Evolutionary conservation across 2,329 filamentous ascomycete genomes (phyloP).

Genomic region (Pseudogymnoascus sp.): DNA sequence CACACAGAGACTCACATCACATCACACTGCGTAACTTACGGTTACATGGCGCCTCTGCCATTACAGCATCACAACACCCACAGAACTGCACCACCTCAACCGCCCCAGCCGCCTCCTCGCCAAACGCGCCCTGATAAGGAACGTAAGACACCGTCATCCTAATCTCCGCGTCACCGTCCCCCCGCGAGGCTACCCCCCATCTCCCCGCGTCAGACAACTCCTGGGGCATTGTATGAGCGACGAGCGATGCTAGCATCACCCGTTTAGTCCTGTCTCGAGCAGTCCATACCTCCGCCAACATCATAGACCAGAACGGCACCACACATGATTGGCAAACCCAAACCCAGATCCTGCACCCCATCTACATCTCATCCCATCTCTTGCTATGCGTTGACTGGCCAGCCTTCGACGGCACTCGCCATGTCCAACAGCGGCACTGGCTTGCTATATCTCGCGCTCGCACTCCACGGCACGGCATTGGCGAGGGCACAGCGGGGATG

Average conservation of each 20-base stretch:
- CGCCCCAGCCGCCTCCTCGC: not conserved
- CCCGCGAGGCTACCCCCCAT: not conserved
- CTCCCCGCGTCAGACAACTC: not conserved
- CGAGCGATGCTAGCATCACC: not conserved
- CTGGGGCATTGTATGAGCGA: not conserved
- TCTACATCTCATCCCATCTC: not conserved
- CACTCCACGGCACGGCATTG: not conserved
- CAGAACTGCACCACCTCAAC: not conserved
- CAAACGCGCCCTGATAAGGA: not conserved
- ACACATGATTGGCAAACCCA: not conserved
- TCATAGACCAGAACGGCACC: not conserved
- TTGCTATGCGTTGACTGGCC: not conserved
- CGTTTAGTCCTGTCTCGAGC: not conserved
- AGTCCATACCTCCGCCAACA: not conserved
- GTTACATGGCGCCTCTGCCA: conserved; percentile 2
- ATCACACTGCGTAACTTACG: not conserved
- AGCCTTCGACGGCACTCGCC: not conserved
- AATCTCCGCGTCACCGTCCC: not conserved
- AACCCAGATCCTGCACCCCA: not conserved
- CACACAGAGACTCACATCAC: not conserved
- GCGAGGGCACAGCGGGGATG: not conserved
- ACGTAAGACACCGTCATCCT: not conserved
- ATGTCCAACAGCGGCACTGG: not conserved
- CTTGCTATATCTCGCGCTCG: not conserved
- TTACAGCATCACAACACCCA: not conserved